Percentiles rank a stretch among this genome's conserved stretches.
Conservation (phyloP, 257 asterid species). For the Lavandula angustifolia region DNA sequence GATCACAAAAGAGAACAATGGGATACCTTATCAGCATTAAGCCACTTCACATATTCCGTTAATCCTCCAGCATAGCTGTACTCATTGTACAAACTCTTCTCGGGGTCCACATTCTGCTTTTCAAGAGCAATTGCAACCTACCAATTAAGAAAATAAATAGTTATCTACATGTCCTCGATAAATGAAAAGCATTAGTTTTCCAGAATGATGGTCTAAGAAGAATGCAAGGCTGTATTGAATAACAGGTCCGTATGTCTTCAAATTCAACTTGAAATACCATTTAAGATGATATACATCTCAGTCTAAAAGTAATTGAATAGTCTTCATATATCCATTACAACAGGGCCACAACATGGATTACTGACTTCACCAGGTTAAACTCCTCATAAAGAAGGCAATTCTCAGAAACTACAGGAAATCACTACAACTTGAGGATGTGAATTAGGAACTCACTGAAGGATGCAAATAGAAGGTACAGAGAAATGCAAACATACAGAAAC, state of each 20-base stretch:
- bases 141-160: slow-evolving; percentile 15
- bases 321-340: neutral
- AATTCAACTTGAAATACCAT: neutral
- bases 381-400: slow-evolving; percentile 12
- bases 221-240: slow-evolving; percentile 17
- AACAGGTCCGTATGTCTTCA: neutral
- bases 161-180: slow-evolving; percentile 12
- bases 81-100: slow-evolving; percentile 61
- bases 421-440: neutral
- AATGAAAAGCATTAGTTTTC: slow-evolving; percentile 5
- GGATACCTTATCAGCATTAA: slow-evolving; percentile 87
- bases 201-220: slow-evolving; percentile 2
- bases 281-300: slow-evolving; percentile 2
- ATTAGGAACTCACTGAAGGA: neutral
- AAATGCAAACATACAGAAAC: slow-evolving; percentile 6
- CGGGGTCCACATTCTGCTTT: slow-evolving; percentile 65
- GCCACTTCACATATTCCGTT: slow-evolving; percentile 86
- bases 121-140: slow-evolving; percentile 71
- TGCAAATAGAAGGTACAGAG: slow-evolving; percentile 1
- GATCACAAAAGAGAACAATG: slow-evolving; percentile 19
- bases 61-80: slow-evolving; percentile 94
- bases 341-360: neutral
- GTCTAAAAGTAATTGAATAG: slow-evolving; percentile 2
- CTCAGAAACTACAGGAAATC: slow-evolving; percentile 8
- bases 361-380: slow-evolving; percentile 15